Evolutionary conservation across 371 early-diverging fungal species (phyloP), one percentile per base, ranked within the genome.

Genomic region (Saksenaea vasiformis): DNA sequence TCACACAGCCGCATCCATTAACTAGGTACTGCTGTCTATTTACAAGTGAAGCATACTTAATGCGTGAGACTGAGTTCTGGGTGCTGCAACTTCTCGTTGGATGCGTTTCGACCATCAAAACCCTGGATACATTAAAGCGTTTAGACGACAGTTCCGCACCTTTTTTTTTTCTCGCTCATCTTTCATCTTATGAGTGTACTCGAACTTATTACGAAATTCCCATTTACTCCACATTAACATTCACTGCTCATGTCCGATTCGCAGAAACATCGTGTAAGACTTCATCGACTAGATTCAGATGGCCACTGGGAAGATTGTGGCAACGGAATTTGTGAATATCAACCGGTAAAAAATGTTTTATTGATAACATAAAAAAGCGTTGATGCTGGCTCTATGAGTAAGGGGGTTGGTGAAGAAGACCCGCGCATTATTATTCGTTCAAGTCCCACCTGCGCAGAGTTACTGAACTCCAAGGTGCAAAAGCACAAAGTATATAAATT

Each of bases 251-350:
- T 39, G 39, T 14, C n/a, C 2, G 11, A 11, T 5, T 39, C 39
- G 15, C n/a, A 11, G 11, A 3, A 11, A 39, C 39, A 47, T 34
- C 76, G 90, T 61, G 91, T 90, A 58, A 90, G 87, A 69, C 87
- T 91, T 41, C 90, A 90, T 73, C 84, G 82, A 57, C 83, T 90
- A 47, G 79, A 79, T 36, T 66, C 69, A 27, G 79, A 75, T 34
- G 78, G 78, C 34, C 71, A 80, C 38, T 90, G 91, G 92, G 73
- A 77, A 54, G 90, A 90, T 76, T 80, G 78, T 56, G 92, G 92
- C 34, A 90, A 87, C 1, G 92, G 92, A 10, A 82, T 79, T 55
- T 78, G 84, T 66, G 75, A 79, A 28, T 75, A 59, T 51, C 19
- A 78, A 58, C 77, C 79, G 56, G 81, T 82, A 68, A 81, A 72